phyloP scores from a whole-genome alignment of 352 stramenopile genomes.

The Globisporangium emineosum region DNA sequence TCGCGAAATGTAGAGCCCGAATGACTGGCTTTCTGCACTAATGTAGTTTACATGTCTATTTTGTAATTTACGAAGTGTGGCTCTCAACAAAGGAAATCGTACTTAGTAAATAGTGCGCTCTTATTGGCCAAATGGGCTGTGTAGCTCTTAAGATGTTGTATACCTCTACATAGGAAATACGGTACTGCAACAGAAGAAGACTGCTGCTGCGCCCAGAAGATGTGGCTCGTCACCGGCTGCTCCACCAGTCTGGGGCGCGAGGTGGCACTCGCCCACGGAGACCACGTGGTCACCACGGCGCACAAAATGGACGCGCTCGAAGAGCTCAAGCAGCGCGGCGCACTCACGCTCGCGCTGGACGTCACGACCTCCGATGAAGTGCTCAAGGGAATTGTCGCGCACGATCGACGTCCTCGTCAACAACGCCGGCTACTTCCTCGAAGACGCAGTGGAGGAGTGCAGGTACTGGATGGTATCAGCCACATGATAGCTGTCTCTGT shows the following conservation, averaged over 20 bases:
- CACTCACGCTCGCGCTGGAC: constrained; percentile 30
- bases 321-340: constrained; percentile 28
- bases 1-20: too few species aligned
- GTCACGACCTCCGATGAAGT: constrained; percentile 30
- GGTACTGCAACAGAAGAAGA: too few species aligned
- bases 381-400: constrained; percentile 21
- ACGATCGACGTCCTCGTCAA: constrained; percentile 49
- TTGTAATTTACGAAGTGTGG: too few species aligned
- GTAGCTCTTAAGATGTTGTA: too few species aligned
- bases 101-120: too few species aligned
- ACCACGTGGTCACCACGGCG: constrained; percentile 40
- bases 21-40: too few species aligned
- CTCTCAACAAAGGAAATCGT: too few species aligned
- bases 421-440: constrained; percentile 40
- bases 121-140: too few species aligned
- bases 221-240: constrained; percentile 22
- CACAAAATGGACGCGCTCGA: constrained; percentile 22
- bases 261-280: constrained; percentile 25
- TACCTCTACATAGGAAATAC: too few species aligned
- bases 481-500: background rate
- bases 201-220: background rate
- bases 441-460: constrained; percentile 38
- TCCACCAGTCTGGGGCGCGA: constrained; percentile 18
- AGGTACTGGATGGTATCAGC: constrained; percentile 17
- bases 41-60: too few species aligned